A percentile compares a stretch with the other conserved stretches of the same genome.
Conservation (phyloP, 2,329 filamentous ascomycete genomes). For the Macroventuria anomochaeta region DNA sequence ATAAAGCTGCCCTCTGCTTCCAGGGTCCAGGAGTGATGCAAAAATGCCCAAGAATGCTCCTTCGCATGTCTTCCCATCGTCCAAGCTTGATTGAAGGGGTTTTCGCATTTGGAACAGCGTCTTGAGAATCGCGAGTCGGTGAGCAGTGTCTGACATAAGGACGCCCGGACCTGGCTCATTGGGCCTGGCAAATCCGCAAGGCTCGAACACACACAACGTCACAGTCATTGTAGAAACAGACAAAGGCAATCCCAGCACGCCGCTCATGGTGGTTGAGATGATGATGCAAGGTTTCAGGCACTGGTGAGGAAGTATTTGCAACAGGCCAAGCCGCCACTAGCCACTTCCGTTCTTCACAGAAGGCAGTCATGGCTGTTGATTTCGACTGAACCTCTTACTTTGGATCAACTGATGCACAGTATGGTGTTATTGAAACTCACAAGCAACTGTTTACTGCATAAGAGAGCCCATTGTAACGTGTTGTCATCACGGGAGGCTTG, state of each 20-base stretch:
- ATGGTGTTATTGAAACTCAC: background rate
- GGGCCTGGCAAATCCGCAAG: slow-evolving; percentile 7
- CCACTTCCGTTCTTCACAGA: background rate
- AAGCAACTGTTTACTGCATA: background rate
- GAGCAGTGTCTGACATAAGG: slow-evolving; percentile 24
- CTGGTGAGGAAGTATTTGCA: slow-evolving; percentile 10
- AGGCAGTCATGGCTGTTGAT: background rate
- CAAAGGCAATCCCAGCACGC: slow-evolving; percentile 14
- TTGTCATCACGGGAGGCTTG: slow-evolving; percentile 16
- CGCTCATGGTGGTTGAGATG: slow-evolving; percentile 14
- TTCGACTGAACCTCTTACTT: background rate
- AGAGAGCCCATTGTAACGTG: slow-evolving; percentile 9
- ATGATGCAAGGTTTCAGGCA: slow-evolving; percentile 18
- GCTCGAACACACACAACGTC: slow-evolving; percentile 20
- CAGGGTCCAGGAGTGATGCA: slow-evolving; percentile 29
- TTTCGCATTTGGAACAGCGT: slow-evolving; percentile 1
- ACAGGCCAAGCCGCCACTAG: slow-evolving; percentile 17
- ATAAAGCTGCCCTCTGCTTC: slow-evolving; percentile 9
- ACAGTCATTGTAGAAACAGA: slow-evolving; percentile 6
- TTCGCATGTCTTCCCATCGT: background rate
- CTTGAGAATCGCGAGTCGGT: slow-evolving; percentile 26
- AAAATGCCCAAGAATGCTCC: slow-evolving; percentile 30
- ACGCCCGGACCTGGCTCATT: slow-evolving; percentile 5
- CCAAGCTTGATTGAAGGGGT: background rate
- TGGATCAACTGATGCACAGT: background rate